Evolutionary conservation across 169 alveolate species (phyloP), one percentile per base, ranked within the genome.

Genomic region (Eimeria necatrix): DNA sequence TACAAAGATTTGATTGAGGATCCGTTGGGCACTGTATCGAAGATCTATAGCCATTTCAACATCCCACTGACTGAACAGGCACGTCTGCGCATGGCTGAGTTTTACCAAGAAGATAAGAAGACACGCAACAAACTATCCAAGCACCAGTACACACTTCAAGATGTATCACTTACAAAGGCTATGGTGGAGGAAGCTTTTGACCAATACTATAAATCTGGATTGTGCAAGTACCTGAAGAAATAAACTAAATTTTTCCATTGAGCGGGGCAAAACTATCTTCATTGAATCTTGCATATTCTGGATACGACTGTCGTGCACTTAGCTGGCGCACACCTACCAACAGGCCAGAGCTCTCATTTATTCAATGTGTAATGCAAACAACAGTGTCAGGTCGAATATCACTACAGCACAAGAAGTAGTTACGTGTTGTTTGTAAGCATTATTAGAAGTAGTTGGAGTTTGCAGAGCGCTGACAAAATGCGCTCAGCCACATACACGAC

Each of bases 181-280:
- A 85, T 74, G 93, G 97, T 95, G 51, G 92, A 86, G 90, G 81
- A 93, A 71, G 95, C 96, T 10, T 84, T 93, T 76, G 51, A 60
- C 46, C 80, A 64, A 9, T 95, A 95, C 93, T 95, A 95, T 51
- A 76, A 91, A n/a, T 91, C 96, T 49, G 95, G 95, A 48, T 51
- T 92, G 64, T 92, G 95, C 86, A 92, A 92, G 46, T 92, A 92
- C 86, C 86, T 92, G 59, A 84, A 84, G n/a, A 49, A 81, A 12
- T 84, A 41, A 84, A 52, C 32, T 12, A 56, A 10, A 56, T 32
- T 32, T 32, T 2, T 32, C 41, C 41, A 32, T 32, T 2, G 41
- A 32, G 41, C 41, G 2, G 0, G 41, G 41, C 41, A 32, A 32
- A 32, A 32, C 41, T 32, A 0, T 32, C 41, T 32, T 32, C 41